Percentiles rank a stretch among this genome's conserved stretches.
These are phyloP conservation scores for Ilex aquifolium DNA, from an alignment of 257 asterid species.

Conservation along the genomic window DNA sequence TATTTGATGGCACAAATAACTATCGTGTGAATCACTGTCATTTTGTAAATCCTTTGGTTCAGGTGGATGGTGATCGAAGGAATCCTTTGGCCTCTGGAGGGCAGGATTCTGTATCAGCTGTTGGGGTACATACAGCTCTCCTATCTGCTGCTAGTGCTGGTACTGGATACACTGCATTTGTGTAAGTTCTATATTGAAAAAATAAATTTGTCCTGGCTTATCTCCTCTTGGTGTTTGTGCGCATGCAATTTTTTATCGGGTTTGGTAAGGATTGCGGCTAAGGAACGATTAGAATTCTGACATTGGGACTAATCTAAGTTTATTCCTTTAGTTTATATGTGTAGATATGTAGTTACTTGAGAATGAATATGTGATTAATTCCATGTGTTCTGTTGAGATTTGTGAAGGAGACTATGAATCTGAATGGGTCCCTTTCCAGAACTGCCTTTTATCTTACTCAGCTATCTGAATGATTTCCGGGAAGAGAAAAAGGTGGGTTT, in stretches of 20 bases:
- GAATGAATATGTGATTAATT: too few relatives aligned
- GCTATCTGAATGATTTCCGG: too few relatives aligned
- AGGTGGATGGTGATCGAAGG: slow-evolving; percentile 75
- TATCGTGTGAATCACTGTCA: slow-evolving; percentile 6
- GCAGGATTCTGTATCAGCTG: slow-evolving; percentile 54
- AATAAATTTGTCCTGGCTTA: neutral
- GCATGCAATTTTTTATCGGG: neutral
- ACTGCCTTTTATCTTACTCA: too few relatives aligned
- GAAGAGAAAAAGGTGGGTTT: too few relatives aligned
- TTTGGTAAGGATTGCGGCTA: too few relatives aligned
- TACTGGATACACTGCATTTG: slow-evolving; percentile 90
- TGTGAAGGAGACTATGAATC: too few relatives aligned
- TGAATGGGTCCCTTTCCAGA: too few relatives aligned
- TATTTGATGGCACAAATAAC: slow-evolving; percentile 4
- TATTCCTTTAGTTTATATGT: too few relatives aligned
- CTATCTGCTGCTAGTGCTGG: slow-evolving; percentile 85
- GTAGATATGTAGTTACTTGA: too few relatives aligned
- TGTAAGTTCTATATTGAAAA: slow-evolving; percentile 46
- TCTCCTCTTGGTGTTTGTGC: neutral
- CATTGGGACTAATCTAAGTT: too few relatives aligned
- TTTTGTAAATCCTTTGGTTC: slow-evolving; percentile 15
- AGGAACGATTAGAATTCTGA: neutral
- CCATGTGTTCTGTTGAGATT: too few relatives aligned
- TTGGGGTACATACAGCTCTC: slow-evolving; percentile 64
- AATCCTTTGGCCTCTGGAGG: slow-evolving; percentile 35